phyloP scores from a whole-genome alignment of 75 land plant species.

The Pinus taeda region DNA sequence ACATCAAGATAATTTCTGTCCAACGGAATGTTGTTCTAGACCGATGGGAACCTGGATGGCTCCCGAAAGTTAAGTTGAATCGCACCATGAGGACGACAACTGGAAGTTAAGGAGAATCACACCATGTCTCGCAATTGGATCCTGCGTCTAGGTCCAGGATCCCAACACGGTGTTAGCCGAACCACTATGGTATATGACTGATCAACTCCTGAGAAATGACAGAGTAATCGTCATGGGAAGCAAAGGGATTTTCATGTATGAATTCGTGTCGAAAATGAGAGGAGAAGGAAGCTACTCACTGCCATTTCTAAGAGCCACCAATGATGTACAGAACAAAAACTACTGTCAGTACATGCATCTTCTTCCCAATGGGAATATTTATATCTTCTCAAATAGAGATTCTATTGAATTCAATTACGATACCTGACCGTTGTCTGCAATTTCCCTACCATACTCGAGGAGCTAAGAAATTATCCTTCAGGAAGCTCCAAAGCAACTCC shows the following conservation, averaged over 20 bases:
- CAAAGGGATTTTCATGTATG: slow-evolving; percentile 17
- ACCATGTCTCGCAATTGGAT: slow-evolving; percentile 10
- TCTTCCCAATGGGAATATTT: slow-evolving; percentile 29
- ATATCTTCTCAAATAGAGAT: slow-evolving; percentile 41
- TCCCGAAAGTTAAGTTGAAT: too few species aligned
- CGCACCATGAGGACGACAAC: too few species aligned
- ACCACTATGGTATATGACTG: slow-evolving; percentile 37
- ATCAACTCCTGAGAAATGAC: slow-evolving; percentile 37
- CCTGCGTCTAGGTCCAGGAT: slow-evolving; percentile 34
- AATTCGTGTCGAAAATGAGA: slow-evolving; percentile 29
- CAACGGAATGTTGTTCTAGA: slow-evolving; percentile 42
- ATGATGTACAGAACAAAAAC: slow-evolving; percentile 11
- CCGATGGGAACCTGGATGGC: slow-evolving; percentile 36
- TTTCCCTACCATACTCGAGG: slow-evolving; percentile 30
- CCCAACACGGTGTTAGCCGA: slow-evolving; percentile 10
- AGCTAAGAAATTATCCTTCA: slow-evolving; percentile 33
- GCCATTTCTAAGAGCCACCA: too few species aligned
- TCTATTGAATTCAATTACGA: slow-evolving; percentile 40
- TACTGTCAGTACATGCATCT: slow-evolving; percentile 26
- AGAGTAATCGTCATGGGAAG: slow-evolving; percentile 41
- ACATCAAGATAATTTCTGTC: slow-evolving; percentile 34
- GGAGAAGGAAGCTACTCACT: too few species aligned
- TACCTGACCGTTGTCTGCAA: slow-evolving; percentile 14
- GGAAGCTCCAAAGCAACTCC: too few species aligned
- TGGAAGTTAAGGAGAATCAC: slow-evolving; percentile 16